Evolutionary conservation across 1,139 yeast species (phyloP).

Genomic region (Lodderomyces orthopsilosis): DNA sequence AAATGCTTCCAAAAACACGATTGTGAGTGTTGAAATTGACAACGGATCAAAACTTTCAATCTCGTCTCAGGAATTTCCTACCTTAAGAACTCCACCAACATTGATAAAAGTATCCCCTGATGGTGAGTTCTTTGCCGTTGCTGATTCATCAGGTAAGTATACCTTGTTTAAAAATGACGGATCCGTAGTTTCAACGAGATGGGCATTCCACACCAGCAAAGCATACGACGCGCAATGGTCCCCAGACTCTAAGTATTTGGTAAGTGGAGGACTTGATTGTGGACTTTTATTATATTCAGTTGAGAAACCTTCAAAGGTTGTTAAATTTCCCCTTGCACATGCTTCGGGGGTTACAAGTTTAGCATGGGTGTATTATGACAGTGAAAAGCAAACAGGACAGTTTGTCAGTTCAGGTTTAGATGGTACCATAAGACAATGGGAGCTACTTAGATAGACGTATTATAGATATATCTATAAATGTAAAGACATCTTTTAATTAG

Average conservation of each 20-base stretch:
- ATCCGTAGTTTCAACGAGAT: constrained; percentile 73
- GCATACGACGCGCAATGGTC: constrained; percentile 81
- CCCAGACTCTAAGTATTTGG: constrained; percentile 64
- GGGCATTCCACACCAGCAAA: constrained; percentile 92
- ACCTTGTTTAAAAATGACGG: constrained; percentile 59
- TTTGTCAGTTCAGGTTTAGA: constrained; percentile 78
- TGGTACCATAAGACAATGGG: constrained; percentile 78
- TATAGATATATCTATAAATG: not conserved
- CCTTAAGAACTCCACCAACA: constrained; percentile 62
- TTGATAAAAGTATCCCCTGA: constrained; percentile 69
- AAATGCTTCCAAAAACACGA: constrained; percentile 40
- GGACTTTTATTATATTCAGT: constrained; percentile 78
- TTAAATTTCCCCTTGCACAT: constrained; percentile 77
- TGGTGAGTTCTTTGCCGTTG: constrained; percentile 70
- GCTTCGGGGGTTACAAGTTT: constrained; percentile 81
- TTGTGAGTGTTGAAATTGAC: constrained; percentile 26
- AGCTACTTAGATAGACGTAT: constrained; percentile 5
- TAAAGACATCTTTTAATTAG: no score
- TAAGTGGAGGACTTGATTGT: constrained; percentile 82
- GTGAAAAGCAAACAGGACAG: constrained; percentile 29
- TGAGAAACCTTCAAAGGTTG: constrained; percentile 69
- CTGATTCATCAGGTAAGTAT: constrained; percentile 85
- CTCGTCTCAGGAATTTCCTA: constrained; percentile 29
- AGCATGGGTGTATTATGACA: constrained; percentile 53
- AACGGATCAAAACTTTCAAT: constrained; percentile 15